These are phyloP conservation scores for Botrytis deweyae DNA, from an alignment of 2,329 filamentous ascomycete genomes.

Conservation along the genomic window DNA sequence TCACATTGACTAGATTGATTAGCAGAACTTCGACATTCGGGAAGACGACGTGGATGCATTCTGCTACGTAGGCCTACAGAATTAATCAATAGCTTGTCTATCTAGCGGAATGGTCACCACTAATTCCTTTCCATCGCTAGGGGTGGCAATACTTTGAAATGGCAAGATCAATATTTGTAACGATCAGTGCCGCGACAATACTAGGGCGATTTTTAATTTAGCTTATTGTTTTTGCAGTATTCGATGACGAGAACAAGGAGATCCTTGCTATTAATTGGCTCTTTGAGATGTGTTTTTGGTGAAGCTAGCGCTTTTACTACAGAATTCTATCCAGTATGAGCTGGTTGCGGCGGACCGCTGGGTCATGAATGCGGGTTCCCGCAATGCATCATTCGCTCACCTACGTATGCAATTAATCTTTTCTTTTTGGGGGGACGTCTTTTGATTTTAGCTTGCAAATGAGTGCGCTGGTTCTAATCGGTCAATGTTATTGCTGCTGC, in stretches of 20 bases:
- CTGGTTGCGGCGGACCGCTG: background rate
- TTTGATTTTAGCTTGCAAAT: background rate
- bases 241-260: background rate
- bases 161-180: background rate
- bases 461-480: background rate
- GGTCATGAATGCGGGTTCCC: background rate
- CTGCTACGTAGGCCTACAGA: background rate
- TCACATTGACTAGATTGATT: background rate
- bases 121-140: background rate
- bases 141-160: background rate
- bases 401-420: background rate
- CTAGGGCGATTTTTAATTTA: background rate
- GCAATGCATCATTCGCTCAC: background rate
- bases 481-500: background rate
- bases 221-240: background rate
- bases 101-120: background rate
- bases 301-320: background rate
- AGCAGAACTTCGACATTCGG: background rate
- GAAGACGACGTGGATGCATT: background rate
- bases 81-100: background rate
- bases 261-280: background rate
- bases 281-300: background rate
- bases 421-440: background rate
- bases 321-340: background rate
- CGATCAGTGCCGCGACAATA: background rate